phyloP scores from a whole-genome alignment of 192 early-diverging fungal genomes.

The Oehlia diaphana region DNA sequence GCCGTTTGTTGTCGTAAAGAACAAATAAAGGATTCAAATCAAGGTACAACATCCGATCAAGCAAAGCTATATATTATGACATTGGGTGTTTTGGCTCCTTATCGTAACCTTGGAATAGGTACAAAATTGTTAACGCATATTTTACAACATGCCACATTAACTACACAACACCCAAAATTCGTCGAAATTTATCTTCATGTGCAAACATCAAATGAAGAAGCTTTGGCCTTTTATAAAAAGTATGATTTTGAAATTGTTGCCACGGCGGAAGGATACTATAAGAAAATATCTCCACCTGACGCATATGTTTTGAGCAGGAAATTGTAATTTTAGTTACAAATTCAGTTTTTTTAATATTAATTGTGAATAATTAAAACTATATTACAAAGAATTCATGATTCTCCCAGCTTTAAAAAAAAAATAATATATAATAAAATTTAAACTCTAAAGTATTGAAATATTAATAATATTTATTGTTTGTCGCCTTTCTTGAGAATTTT shows the following conservation, averaged over 20 bases:
- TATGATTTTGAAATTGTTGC: slow-evolving; percentile 66
- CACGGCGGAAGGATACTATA: slow-evolving; percentile 77
- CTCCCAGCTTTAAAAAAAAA: not conserved
- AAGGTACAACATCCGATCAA: slow-evolving; percentile 34
- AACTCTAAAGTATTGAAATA: not conserved
- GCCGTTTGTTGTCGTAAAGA: slow-evolving; percentile 83
- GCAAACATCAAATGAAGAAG: slow-evolving; percentile 78
- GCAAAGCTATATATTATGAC: slow-evolving; percentile 87
- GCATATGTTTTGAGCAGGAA: slow-evolving; percentile 53
- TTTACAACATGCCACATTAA: slow-evolving; percentile 44
- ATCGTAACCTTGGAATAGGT: slow-evolving; percentile 76
- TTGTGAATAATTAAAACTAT: not conserved
- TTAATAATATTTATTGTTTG: slow-evolving; percentile 10
- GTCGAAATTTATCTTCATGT: slow-evolving; percentile 78
- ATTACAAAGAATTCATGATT: not conserved
- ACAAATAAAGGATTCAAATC: slow-evolving; percentile 30
- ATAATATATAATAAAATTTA: not conserved
- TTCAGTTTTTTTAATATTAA: not conserved
- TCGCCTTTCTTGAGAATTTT: slow-evolving; percentile 21
- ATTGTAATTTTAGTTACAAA: not conserved
- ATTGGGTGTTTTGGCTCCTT: slow-evolving; percentile 84
- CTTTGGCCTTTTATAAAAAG: slow-evolving; percentile 79
- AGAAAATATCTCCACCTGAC: slow-evolving; percentile 77
- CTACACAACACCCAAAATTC: slow-evolving; percentile 44
- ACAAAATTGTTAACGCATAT: slow-evolving; percentile 63